phyloP scores from a whole-genome alignment of 345 rosid genomes.

The Excoecaria cochinchinensis region DNA sequence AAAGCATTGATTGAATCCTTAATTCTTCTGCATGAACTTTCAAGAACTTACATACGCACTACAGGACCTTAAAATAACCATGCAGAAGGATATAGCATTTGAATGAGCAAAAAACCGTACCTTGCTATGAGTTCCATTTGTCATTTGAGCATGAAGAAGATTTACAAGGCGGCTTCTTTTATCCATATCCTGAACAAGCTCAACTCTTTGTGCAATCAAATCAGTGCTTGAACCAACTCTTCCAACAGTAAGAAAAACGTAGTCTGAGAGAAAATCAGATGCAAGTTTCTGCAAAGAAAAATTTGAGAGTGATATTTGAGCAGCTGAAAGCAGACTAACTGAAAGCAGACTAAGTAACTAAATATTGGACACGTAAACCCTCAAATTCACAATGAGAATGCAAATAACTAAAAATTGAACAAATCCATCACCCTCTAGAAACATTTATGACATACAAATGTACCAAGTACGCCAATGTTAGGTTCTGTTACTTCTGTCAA shows the following conservation, averaged over 20 bases:
- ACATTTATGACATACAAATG: neutral
- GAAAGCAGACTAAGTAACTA: neutral
- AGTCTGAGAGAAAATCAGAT: constrained; percentile 52
- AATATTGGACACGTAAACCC: neutral
- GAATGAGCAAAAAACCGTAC: constrained; percentile 14
- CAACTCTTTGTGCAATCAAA: constrained; percentile 46
- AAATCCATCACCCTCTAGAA: neutral
- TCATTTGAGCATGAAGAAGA: constrained; percentile 31
- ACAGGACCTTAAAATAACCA: too few relatives aligned
- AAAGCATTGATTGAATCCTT: neutral
- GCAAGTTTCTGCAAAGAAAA: constrained; percentile 49
- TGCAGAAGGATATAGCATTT: neutral
- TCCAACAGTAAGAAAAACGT: constrained; percentile 50
- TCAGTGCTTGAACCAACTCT: constrained; percentile 55
- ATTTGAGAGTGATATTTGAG: neutral
- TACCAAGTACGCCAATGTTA: neutral
- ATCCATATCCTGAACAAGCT: constrained; percentile 46
- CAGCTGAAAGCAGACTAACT: neutral
- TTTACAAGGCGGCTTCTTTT: constrained; percentile 37
- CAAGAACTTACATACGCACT: neutral
- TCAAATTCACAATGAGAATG: neutral
- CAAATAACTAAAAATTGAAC: neutral
- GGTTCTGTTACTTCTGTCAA: neutral
- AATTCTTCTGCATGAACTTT: neutral
- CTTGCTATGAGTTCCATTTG: constrained; percentile 26